These are phyloP conservation scores for Neobulgaria alba DNA, from an alignment of 2,329 filamentous ascomycete genomes.

Conservation along the genomic window DNA sequence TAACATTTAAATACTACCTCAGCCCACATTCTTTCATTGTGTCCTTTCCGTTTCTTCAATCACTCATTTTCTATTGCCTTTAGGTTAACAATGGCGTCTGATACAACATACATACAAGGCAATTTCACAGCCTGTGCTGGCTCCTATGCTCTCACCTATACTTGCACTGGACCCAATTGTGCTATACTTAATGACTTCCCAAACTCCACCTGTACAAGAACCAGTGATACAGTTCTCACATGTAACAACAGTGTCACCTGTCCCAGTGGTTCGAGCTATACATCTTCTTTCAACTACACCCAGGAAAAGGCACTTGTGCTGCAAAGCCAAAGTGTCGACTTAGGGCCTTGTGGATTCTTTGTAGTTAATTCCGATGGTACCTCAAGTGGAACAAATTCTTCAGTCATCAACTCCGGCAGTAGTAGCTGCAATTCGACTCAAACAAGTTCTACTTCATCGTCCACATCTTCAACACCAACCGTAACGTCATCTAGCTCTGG, in stretches of 20 bases:
- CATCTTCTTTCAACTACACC: not conserved
- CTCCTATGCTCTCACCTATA: no score
- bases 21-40: no score
- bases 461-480: not conserved
- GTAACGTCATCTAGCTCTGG: no score
- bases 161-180: not conserved
- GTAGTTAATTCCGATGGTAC: not conserved
- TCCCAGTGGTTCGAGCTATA: not conserved
- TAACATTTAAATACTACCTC: no score
- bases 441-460: not conserved
- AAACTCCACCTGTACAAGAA: not conserved
- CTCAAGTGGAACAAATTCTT: not conserved
- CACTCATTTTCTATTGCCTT: no score
- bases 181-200: not conserved
- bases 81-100: no score
- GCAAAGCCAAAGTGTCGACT: not conserved
- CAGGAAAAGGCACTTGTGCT: not conserved
- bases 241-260: constrained; percentile 1
- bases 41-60: no score
- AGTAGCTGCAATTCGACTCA: not conserved
- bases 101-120: no score
- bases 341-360: not conserved
- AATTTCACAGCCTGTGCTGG: no score
- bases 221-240: not conserved
- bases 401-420: not conserved